Conservation (phyloP, 768 basidiomycete genomes). For the Macrolepiota fuliginosa region DNA sequence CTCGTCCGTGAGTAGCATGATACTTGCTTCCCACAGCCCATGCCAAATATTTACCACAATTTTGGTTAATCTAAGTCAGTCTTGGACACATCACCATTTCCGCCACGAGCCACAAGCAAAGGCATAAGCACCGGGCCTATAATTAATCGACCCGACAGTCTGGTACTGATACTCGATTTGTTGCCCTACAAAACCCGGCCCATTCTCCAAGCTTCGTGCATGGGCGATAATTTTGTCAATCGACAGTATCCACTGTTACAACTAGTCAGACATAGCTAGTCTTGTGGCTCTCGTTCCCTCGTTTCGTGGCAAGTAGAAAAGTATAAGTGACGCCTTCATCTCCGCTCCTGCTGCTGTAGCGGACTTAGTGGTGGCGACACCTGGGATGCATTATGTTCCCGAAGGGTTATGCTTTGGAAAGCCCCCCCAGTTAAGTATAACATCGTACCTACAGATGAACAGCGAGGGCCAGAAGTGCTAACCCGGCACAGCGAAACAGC, state of each 20-base stretch:
- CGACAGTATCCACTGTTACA: not conserved
- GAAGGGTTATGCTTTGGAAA: too few species aligned
- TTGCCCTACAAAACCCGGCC: constrained; percentile 1
- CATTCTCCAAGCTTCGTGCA: not conserved
- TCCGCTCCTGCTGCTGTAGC: not conserved
- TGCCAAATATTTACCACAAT: not conserved
- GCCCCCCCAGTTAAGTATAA: too few species aligned
- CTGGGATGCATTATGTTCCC: too few species aligned
- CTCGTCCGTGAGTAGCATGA: not conserved
- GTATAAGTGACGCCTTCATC: not conserved
- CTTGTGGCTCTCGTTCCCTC: not conserved
- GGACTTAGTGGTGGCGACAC: too few species aligned
- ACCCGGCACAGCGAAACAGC: too few species aligned
- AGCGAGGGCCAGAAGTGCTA: too few species aligned
- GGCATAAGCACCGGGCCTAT: not conserved
- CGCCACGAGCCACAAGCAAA: not conserved
- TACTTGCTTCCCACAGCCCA: not conserved
- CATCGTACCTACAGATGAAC: too few species aligned
- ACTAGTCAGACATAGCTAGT: not conserved
- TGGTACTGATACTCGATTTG: not conserved
- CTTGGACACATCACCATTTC: not conserved
- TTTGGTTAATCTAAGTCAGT: not conserved
- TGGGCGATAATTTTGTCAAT: not conserved
- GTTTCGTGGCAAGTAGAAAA: not conserved
- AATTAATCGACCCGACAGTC: not conserved